Evolutionary conservation across 1,284 basidiomycete species (phyloP), one percentile per base, ranked within the genome.

Genomic region (Peniophora sp.): DNA sequence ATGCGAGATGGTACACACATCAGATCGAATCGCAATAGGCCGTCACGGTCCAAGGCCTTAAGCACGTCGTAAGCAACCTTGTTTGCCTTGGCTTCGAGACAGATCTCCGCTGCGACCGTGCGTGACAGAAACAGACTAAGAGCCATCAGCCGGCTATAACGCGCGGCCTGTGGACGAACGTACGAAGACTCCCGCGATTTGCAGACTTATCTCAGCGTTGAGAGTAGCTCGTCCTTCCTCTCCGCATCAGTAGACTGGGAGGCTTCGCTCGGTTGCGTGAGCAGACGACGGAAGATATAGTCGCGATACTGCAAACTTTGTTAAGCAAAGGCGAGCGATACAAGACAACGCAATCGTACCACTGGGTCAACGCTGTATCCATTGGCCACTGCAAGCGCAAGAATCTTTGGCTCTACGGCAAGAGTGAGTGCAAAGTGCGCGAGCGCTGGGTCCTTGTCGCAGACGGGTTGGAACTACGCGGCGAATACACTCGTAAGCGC

Each of bases 211-310:
- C 75, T 74, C 41, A 88, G 82, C 59, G 86, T 85, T 23, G 72
- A 68, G 14, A 78, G 73, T 51, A 88, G 83, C 52, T 85, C 81
- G 47, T 81, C 73, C n/a, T 74, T 68, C 47, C 74, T 72, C 43
- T 72, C 70, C 12, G 27, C 27, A 32, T 6, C 27, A 12, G 27
- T 32, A 32, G 5, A 12, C 27, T 6, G 27, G 5, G 12, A 12
- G 27, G 6, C 27, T 32, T 32, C 27, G 27, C 27, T 32, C 6
- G 27, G 27, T 32, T 6, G 27, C 27, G 27, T 32, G 57, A 89
- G 88, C 78, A 89, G 87, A 64, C 86, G 86, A 50, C 85, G 82
- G 62, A 88, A 88, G 11, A 89, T 79, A 58, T 87, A 89, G 61
- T 89, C 81, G 46, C 85, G 83, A 61, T 89, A 86, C 85, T 88